Conservation (phyloP, 176 grass and related monocot species). For the Rhynchospora breviuscula region DNA sequence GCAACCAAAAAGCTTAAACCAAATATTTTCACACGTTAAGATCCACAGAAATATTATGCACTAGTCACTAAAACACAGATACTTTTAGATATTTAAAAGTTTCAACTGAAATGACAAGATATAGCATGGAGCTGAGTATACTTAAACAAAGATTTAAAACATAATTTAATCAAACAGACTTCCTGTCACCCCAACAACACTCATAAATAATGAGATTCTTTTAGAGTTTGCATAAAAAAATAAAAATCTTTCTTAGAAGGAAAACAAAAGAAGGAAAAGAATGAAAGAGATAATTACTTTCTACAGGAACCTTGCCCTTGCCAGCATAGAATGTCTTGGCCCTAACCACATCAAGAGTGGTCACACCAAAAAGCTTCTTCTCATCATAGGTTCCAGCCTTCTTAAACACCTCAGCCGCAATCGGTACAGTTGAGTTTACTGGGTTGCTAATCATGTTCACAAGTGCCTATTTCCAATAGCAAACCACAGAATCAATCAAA, state of each 20-base stretch:
- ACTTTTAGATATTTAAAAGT: not conserved
- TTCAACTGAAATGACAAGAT: not conserved
- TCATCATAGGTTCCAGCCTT: slow-evolving; percentile 81
- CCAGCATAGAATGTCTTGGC: slow-evolving; percentile 88
- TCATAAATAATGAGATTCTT: not conserved
- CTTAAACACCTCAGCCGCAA: slow-evolving; percentile 89
- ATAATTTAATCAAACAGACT: not conserved
- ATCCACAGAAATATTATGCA: not conserved
- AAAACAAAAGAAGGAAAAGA: not conserved
- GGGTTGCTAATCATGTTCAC: slow-evolving; percentile 97
- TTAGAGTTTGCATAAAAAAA: not conserved
- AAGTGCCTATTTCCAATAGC: slow-evolving; percentile 42
- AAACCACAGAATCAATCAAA: not conserved
- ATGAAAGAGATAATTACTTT: slow-evolving; percentile 19
- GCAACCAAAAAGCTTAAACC: not conserved
- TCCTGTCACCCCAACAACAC: not conserved
- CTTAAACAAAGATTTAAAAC: not conserved
- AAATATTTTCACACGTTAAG: not conserved
- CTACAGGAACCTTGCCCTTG: slow-evolving; percentile 67
- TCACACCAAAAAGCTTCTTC: slow-evolving; percentile 89
- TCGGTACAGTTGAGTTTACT: slow-evolving; percentile 84
- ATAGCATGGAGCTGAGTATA: not conserved
- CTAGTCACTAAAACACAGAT: not conserved
- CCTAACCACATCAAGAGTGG: slow-evolving; percentile 84
- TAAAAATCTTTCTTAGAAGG: not conserved